Evolutionary conservation across 2,329 filamentous ascomycete genomes (phyloP).

Genomic region (Thelonectria rubi): DNA sequence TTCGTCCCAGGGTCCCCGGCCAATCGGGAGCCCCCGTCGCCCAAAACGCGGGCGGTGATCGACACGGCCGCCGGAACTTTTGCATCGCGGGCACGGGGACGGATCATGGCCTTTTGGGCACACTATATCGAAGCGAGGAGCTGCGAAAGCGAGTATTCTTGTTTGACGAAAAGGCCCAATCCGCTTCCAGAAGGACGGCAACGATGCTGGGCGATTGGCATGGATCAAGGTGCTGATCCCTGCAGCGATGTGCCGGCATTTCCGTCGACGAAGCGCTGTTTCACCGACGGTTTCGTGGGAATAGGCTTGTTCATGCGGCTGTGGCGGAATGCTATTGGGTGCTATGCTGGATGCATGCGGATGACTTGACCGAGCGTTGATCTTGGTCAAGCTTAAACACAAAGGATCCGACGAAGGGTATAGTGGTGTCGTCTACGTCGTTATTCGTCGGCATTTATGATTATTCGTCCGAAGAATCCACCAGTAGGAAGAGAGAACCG

Average conservation of each 20-base stretch:
- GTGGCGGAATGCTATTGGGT: background rate
- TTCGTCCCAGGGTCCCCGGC: conserved; percentile 25
- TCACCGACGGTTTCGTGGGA: background rate
- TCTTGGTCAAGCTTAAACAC: background rate
- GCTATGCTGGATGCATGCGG: background rate
- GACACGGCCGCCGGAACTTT: conserved; percentile 26
- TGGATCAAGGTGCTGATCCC: background rate
- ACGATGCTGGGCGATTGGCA: background rate
- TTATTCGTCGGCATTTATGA: background rate
- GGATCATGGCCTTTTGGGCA: background rate
- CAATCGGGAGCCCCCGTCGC: conserved; percentile 25
- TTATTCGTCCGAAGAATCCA: background rate
- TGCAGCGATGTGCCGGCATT: background rate
- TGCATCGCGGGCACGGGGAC: conserved; percentile 2
- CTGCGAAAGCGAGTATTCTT: background rate
- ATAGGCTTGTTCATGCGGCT: background rate
- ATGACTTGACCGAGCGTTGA: background rate
- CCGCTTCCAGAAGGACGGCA: background rate
- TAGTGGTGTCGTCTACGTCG: background rate
- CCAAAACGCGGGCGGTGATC: conserved; percentile 25
- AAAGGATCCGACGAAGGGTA: background rate
- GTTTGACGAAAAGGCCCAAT: background rate
- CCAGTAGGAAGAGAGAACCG: background rate
- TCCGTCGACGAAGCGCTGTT: background rate
- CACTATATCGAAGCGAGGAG: background rate